Evolutionary conservation across 2,329 filamentous ascomycete genomes (phyloP).

Genomic region (Trichoderma guizhouense): DNA sequence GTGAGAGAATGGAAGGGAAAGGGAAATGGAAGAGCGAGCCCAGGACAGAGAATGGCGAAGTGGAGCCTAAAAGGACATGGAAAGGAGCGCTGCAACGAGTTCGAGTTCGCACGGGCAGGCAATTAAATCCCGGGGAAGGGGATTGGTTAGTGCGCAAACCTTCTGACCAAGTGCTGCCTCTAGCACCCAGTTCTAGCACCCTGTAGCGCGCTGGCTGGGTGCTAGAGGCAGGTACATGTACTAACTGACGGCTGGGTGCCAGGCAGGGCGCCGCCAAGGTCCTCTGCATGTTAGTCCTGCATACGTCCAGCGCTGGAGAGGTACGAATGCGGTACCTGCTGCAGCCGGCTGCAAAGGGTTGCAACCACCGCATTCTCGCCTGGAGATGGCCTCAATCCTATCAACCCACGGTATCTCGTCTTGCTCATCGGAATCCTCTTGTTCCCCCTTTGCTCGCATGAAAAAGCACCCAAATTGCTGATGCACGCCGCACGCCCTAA

Average conservation of each 20-base stretch:
- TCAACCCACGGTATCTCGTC: not conserved
- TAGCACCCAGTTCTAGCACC: not conserved
- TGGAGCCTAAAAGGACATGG: slow-evolving; percentile 8
- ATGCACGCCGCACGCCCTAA: not conserved
- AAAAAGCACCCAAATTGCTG: not conserved
- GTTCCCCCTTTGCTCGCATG: not conserved
- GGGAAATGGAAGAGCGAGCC: slow-evolving; percentile 7
- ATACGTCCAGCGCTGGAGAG: not conserved
- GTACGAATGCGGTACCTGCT: not conserved
- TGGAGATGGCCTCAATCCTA: not conserved
- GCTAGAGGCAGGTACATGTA: not conserved
- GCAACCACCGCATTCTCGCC: not conserved
- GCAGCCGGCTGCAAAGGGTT: not conserved
- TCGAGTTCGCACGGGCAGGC: not conserved
- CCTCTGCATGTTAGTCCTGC: not conserved
- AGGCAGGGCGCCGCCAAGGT: not conserved
- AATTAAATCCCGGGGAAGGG: slow-evolving; percentile 15
- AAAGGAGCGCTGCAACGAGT: not conserved
- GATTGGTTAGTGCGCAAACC: not conserved
- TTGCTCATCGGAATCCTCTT: not conserved
- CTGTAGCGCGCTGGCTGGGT: not conserved
- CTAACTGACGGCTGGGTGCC: not conserved
- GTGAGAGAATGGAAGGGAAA: not conserved
- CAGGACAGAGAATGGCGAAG: slow-evolving; percentile 2
- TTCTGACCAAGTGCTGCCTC: not conserved